A percentile compares a stretch with the other conserved stretches of the same genome.
Evolutionary conservation across 352 stramenopile species (phyloP).

Genomic region (Aphanomyces invadans): DNA sequence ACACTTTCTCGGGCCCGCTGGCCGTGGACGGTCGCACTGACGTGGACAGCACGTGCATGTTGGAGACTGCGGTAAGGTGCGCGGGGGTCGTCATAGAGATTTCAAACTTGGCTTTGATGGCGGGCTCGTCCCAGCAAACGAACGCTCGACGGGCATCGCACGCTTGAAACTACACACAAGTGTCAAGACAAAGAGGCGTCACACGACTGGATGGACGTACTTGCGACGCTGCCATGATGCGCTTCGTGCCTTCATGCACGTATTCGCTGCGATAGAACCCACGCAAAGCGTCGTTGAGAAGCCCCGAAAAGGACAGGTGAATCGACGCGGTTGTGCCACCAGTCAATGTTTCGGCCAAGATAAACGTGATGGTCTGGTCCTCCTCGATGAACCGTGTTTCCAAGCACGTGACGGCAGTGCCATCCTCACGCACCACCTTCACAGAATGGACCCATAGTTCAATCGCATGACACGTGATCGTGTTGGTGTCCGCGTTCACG

Average conservation of each 20-base stretch:
- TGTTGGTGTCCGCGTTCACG: conserved; percentile 47
- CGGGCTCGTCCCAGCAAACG: conserved; percentile 97
- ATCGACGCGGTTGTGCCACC: conserved; percentile 34
- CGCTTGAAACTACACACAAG: conserved; percentile 50
- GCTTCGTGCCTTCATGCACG: conserved; percentile 82
- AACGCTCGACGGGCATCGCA: conserved; percentile 91
- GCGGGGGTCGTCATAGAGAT: conserved; percentile 87
- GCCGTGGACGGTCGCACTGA: conserved; percentile 47
- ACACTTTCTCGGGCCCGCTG: conserved; percentile 48
- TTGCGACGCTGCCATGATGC: conserved; percentile 84
- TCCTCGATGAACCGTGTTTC: conserved; percentile 43
- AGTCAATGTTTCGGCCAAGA: conserved; percentile 40
- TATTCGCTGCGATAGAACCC: conserved; percentile 96
- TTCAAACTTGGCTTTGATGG: conserved; percentile 93
- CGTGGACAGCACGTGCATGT: conserved; percentile 92
- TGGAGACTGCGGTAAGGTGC: conserved; percentile 89
- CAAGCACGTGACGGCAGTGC: conserved; percentile 32
- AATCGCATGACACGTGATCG: conserved; percentile 90
- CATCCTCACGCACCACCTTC: conserved; percentile 31
- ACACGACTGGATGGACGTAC: not conserved
- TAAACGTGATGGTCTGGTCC: conserved; percentile 53
- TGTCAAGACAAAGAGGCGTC: not conserved
- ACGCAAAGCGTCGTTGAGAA: conserved; percentile 89
- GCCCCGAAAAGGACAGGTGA: conserved; percentile 51
- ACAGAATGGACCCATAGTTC: conserved; percentile 87